Conservation (phyloP, 1,284 basidiomycete genomes). For the Microstroma glucosiphilum region DNA sequence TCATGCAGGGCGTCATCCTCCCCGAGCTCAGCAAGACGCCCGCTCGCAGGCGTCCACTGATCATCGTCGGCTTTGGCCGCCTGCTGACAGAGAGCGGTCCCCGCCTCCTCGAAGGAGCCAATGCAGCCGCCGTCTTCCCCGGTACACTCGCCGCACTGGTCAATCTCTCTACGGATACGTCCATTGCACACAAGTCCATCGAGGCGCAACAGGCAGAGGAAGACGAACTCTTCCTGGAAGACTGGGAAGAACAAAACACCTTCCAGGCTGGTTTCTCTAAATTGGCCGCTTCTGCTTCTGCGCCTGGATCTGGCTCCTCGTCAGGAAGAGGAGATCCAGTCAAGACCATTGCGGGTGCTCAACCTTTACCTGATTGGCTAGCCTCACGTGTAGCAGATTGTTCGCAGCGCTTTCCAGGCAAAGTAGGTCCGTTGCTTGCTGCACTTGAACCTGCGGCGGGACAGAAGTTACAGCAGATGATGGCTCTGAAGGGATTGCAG, state of each 20-base stretch:
- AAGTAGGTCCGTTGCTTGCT: not conserved
- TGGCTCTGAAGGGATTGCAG: not conserved
- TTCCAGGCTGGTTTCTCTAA: constrained; percentile 91
- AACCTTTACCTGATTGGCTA: not conserved
- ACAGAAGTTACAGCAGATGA: not conserved
- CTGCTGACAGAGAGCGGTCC: constrained; percentile 66
- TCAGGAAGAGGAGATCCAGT: no score
- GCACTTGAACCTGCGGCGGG: not conserved
- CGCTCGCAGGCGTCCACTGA: constrained; percentile 73
- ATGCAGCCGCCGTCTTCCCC: constrained; percentile 44
- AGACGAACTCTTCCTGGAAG: constrained; percentile 66
- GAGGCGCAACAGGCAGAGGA: constrained; percentile 49
- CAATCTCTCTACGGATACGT: constrained; percentile 69
- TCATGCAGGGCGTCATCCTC: constrained; percentile 71
- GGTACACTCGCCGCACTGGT: constrained; percentile 54
- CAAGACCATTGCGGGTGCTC: no score
- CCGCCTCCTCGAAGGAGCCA: constrained; percentile 63
- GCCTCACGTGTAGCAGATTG: not conserved
- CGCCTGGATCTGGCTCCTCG: no score
- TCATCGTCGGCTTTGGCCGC: constrained; percentile 72
- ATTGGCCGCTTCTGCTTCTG: constrained; percentile 61
- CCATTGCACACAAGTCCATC: constrained; percentile 57
- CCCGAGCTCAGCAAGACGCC: constrained; percentile 75
- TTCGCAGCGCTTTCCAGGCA: not conserved
- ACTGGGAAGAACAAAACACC: constrained; percentile 74